Percentiles rank a stretch among this genome's conserved stretches.
Conservation (phyloP, 352 stramenopile species). For the Nothophytophthora sp. region DNA sequence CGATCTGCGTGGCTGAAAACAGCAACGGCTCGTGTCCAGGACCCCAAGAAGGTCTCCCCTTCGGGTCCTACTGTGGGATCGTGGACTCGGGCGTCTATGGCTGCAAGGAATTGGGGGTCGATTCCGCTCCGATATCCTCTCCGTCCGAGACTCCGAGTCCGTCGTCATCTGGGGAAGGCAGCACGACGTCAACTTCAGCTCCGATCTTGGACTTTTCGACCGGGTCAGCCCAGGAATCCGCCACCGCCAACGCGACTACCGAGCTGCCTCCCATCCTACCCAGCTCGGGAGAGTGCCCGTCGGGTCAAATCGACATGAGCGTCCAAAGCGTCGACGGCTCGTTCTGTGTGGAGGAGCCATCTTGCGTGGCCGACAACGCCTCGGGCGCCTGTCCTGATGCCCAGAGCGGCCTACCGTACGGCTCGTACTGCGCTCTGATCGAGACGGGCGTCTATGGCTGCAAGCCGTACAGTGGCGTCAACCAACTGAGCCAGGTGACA, state of each 20-base stretch:
- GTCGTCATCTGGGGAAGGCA: background rate
- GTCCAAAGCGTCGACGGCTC: conserved; percentile 31
- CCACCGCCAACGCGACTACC: no score
- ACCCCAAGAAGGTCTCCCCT: conserved; percentile 23
- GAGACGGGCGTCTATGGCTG: conserved; percentile 36
- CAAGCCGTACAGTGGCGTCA: conserved; percentile 31
- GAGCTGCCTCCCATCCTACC: no score
- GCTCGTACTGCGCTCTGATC: conserved; percentile 38
- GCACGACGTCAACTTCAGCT: no score
- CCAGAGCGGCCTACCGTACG: conserved; percentile 25
- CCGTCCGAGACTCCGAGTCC: conserved; percentile 1
- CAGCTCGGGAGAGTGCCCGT: no score
- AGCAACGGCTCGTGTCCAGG: conserved; percentile 21
- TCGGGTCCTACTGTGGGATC: conserved; percentile 37
- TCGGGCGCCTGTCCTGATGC: conserved; percentile 17
- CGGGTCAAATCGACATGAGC: conserved; percentile 30
- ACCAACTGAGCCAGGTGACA: conserved; percentile 19
- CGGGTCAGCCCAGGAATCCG: no score
- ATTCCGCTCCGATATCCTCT: background rate
- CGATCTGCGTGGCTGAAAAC: conserved; percentile 28
- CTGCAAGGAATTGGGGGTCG: conserved; percentile 29
- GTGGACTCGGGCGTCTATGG: conserved; percentile 36
- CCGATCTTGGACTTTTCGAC: no score
- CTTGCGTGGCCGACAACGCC: no score
- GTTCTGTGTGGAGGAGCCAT: conserved; percentile 26